phyloP scores from a whole-genome alignment of 75 land plant species.

The Cryptomeria japonica region DNA sequence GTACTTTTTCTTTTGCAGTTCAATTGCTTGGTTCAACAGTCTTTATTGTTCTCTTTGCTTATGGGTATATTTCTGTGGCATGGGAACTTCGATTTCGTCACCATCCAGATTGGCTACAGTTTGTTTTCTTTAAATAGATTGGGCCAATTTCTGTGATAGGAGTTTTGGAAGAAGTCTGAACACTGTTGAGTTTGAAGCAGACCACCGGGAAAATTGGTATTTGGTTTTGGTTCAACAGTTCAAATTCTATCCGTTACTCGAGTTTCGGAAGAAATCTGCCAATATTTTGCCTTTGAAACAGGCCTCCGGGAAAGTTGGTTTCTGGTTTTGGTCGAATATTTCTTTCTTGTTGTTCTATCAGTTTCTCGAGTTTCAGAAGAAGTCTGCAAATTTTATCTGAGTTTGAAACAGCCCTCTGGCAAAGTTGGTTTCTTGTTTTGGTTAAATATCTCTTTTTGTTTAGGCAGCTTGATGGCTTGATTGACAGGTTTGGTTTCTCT shows the following conservation, averaged over 20 bases:
- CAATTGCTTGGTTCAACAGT: too few relatives aligned
- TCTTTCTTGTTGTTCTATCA: background rate
- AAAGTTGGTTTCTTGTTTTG: background rate
- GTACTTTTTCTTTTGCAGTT: background rate
- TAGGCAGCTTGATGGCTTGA: background rate
- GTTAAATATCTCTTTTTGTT: background rate
- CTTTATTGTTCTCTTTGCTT: background rate
- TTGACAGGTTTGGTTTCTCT: background rate
- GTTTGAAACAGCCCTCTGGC: background rate
- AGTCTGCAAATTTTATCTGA: background rate
- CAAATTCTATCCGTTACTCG: background rate
- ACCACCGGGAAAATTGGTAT: background rate
- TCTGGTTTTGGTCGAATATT: background rate
- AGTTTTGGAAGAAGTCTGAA: background rate
- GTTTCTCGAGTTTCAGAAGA: background rate
- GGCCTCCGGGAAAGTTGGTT: background rate
- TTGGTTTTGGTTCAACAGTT: background rate
- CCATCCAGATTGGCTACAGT: background rate
- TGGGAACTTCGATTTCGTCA: background rate
- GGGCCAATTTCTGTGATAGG: background rate
- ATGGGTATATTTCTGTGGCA: background rate
- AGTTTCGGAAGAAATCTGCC: background rate
- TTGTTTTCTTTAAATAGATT: background rate
- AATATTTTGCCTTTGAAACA: background rate
- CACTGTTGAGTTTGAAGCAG: background rate